Percentiles rank a stretch among this genome's conserved stretches.
Evolutionary conservation across 768 basidiomycete species (phyloP).

Genomic region (Gymnopilus dilepis): DNA sequence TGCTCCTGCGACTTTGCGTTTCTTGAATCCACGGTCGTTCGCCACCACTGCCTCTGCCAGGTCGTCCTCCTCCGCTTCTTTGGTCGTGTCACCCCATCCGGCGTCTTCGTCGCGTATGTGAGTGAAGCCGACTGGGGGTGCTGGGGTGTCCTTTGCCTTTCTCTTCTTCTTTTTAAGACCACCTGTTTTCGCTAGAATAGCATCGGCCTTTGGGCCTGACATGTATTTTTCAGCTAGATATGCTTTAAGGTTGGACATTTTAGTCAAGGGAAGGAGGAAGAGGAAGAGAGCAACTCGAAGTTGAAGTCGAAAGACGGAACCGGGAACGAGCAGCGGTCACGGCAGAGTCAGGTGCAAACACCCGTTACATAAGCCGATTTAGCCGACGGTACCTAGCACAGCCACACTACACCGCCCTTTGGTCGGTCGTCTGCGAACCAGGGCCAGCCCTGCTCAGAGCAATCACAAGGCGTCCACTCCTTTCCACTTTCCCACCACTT

Average conservation of each 20-base stretch:
- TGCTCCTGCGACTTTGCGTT: constrained; percentile 51
- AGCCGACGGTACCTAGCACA: neutral
- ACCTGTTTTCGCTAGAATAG: constrained; percentile 75
- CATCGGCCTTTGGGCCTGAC: constrained; percentile 96
- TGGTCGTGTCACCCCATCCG: constrained; percentile 61
- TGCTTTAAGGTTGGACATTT: constrained; percentile 67
- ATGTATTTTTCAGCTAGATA: constrained; percentile 94
- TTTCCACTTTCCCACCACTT: neutral
- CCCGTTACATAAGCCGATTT: neutral
- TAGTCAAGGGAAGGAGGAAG: neutral
- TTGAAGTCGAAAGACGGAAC: too few relatives aligned
- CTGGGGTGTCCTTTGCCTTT: constrained; percentile 45
- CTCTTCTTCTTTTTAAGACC: constrained; percentile 81
- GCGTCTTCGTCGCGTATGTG: constrained; percentile 73
- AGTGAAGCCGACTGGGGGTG: constrained; percentile 33
- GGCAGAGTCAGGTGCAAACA: neutral
- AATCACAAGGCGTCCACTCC: neutral
- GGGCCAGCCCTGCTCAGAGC: neutral
- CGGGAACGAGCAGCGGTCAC: too few relatives aligned
- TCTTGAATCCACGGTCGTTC: constrained; percentile 81
- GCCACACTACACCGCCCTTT: neutral
- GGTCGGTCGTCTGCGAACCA: neutral
- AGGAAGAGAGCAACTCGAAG: neutral
- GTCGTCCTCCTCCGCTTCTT: constrained; percentile 64
- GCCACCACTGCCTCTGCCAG: constrained; percentile 69